Conservation (phyloP, 192 early-diverging fungal genomes). For the Oehlia diaphana region DNA sequence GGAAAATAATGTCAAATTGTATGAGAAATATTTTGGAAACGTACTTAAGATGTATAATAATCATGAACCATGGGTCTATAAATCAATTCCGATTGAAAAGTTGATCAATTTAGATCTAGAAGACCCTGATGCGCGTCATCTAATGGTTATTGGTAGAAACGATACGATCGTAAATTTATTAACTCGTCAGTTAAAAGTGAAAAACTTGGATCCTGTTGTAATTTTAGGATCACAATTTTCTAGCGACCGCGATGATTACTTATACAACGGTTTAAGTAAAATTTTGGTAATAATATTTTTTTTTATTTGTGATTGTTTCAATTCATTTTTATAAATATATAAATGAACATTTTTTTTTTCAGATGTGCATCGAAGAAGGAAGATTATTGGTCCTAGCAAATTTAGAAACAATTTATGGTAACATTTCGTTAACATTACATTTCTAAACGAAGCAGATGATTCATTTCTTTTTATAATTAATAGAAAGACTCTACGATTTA, state of each 20-base stretch:
- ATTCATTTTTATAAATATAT: not conserved
- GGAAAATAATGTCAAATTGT: not conserved
- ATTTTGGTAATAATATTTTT: slow-evolving; percentile 16
- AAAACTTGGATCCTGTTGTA: not conserved
- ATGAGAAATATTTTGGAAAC: not conserved
- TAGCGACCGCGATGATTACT: slow-evolving; percentile 19
- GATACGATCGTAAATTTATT: slow-evolving; percentile 10
- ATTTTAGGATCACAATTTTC: slow-evolving; percentile 29
- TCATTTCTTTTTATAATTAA: not conserved
- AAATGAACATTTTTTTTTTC: not conserved
- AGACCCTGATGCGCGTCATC: slow-evolving; percentile 5
- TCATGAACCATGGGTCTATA: not conserved
- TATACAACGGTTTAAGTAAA: not conserved
- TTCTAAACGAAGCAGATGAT: no score
- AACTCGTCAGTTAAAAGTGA: no score
- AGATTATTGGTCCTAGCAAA: slow-evolving; percentile 22
- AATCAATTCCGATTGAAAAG: not conserved
- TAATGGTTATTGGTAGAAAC: slow-evolving; percentile 8
- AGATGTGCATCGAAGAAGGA: slow-evolving; percentile 28
- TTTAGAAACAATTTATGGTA: slow-evolving; percentile 30
- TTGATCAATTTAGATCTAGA: slow-evolving; percentile 13
- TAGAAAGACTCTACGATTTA: slow-evolving; percentile 25
- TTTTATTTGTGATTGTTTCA: not conserved
- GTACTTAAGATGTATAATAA: not conserved
- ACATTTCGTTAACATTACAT: no score